Percentiles rank a stretch among this genome's conserved stretches.
Conservation (phyloP, 352 stramenopile species). For the Thraustochytrium sp. region DNA sequence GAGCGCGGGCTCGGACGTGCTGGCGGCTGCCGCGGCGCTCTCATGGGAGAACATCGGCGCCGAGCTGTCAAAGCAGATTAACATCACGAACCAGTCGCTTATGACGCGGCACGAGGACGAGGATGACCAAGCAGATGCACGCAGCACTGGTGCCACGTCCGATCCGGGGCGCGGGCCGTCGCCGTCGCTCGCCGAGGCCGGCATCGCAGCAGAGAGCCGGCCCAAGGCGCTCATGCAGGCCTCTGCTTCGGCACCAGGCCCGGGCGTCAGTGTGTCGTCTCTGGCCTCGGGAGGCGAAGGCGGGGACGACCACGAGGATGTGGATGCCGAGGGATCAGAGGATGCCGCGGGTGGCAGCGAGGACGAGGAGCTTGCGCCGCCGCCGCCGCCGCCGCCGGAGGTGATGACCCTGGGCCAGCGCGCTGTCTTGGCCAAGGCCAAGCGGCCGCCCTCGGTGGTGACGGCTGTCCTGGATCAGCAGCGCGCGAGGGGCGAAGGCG, state of each 20-base stretch:
- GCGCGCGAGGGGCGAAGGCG: neutral
- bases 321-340: too few relatives aligned
- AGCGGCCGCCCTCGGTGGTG: neutral
- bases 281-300: too few relatives aligned
- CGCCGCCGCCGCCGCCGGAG: neutral
- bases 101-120: conserved; percentile 8
- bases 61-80: conserved; percentile 24
- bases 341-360: neutral
- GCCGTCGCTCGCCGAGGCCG: too few relatives aligned
- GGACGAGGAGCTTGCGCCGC: neutral
- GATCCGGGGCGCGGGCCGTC: too few relatives aligned
- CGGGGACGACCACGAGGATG: too few relatives aligned
- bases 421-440: neutral
- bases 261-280: too few relatives aligned
- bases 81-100: conserved; percentile 11
- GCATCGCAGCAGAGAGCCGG: too few relatives aligned
- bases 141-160: neutral
- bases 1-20: neutral
- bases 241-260: too few relatives aligned
- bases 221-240: too few relatives aligned
- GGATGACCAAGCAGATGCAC: neutral
- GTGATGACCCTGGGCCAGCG: neutral
- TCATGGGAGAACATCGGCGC: conserved; percentile 32
- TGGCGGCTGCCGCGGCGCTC: neutral
- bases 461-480: neutral